A percentile compares a stretch with the other conserved stretches of the same genome.
Evolutionary conservation across 805 yeast genomes (phyloP).

Genomic region (Metschnikowia lachancei): DNA sequence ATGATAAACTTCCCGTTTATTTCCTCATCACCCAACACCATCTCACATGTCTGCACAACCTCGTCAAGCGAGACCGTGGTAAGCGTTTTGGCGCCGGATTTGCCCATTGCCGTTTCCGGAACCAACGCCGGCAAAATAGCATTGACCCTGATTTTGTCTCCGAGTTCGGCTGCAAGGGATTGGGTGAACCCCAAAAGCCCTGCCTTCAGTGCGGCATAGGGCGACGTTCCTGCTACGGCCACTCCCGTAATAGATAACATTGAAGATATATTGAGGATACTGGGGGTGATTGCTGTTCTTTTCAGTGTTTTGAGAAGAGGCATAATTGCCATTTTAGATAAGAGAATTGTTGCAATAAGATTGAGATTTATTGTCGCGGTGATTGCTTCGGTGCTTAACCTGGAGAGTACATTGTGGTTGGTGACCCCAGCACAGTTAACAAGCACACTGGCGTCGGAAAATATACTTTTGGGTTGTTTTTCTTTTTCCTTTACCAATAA

Average conservation of each 20-base stretch:
- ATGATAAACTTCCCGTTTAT: conserved; percentile 34
- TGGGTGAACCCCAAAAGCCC: conserved; percentile 64
- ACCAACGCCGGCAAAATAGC: conserved; percentile 67
- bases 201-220: conserved; percentile 69
- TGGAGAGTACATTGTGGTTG: conserved; percentile 50
- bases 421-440: conserved; percentile 69
- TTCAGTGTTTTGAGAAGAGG: conserved; percentile 45
- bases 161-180: conserved; percentile 58
- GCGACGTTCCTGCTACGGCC: conserved; percentile 53
- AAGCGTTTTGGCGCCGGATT: conserved; percentile 22
- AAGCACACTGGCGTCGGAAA: conserved; percentile 43
- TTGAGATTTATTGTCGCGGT: conserved; percentile 51
- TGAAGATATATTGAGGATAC: conserved; percentile 65
- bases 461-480: conserved; percentile 13
- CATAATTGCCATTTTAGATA: conserved; percentile 51
- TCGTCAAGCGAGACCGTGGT: conserved; percentile 24
- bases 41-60: conserved; percentile 26
- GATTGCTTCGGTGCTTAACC: conserved; percentile 43
- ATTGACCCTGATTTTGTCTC: conserved; percentile 57
- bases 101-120: conserved; percentile 65
- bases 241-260: conserved; percentile 46
- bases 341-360: conserved; percentile 56
- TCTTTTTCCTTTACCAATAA: no score
- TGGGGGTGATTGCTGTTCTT: conserved; percentile 24
- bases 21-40: conserved; percentile 17